Percentiles rank a stretch among this genome's conserved stretches.
Evolutionary conservation across 805 yeast species (phyloP).

Genomic region (Suhomyces pyralidae): DNA sequence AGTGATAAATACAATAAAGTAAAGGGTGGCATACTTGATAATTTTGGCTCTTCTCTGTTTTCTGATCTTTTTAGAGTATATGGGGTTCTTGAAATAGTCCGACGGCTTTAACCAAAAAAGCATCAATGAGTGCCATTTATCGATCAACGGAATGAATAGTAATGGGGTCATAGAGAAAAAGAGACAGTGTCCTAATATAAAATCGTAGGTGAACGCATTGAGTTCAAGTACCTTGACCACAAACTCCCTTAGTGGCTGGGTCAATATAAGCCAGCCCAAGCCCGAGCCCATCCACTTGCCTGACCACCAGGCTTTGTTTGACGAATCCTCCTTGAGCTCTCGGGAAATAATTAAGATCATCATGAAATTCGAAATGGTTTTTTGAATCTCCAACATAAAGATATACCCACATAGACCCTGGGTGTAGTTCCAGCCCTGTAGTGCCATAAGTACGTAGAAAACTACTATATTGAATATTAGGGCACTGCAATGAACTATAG

Average conservation of each 20-base stretch:
- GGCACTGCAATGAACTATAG: conserved; percentile 35
- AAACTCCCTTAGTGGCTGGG: conserved; percentile 48
- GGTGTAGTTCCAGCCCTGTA: conserved; percentile 43
- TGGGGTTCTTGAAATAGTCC: conserved; percentile 31
- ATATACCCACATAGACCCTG: conserved; percentile 40
- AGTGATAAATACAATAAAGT: conserved; percentile 27
- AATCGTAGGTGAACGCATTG: conserved; percentile 48
- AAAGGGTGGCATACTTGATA: conserved; percentile 45
- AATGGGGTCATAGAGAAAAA: conserved; percentile 39
- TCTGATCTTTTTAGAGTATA: conserved; percentile 39
- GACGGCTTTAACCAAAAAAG: conserved; percentile 49
- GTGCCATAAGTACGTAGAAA: conserved; percentile 35
- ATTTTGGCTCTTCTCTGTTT: conserved; percentile 27
- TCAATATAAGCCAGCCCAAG: conserved; percentile 33
- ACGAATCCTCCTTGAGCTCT: conserved; percentile 39
- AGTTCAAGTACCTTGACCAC: conserved; percentile 45
- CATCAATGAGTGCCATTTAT: conserved; percentile 48
- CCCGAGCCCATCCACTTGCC: conserved; percentile 46
- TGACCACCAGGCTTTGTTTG: conserved; percentile 54
- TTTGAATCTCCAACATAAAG: conserved; percentile 36
- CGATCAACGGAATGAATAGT: conserved; percentile 45
- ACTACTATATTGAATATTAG: conserved; percentile 30
- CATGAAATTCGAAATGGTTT: conserved; percentile 30
- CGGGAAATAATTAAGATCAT: conserved; percentile 34
- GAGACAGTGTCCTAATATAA: conserved; percentile 42